A percentile compares a stretch with the other conserved stretches of the same genome.
Evolutionary conservation across 2,329 filamentous ascomycete species (phyloP).

Genomic region (Alternaria angustiovoidea): DNA sequence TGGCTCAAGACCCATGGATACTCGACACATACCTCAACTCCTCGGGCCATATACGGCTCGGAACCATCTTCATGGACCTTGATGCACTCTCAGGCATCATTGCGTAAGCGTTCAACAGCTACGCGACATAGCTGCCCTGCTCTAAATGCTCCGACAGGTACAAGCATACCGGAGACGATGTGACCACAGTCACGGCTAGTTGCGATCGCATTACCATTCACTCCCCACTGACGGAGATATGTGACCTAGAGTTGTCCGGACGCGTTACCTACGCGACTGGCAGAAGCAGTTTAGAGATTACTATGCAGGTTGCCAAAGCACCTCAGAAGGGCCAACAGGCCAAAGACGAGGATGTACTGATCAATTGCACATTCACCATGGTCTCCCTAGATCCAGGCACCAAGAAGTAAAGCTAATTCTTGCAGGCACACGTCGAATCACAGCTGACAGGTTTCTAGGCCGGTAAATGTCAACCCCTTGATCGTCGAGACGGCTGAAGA

Average conservation of each 20-base stretch:
- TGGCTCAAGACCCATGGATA: conserved; percentile 78
- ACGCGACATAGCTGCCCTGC: conserved; percentile 46
- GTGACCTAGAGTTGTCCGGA: conserved; percentile 76
- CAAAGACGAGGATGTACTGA: conserved; percentile 68
- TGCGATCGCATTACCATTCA: conserved; percentile 72
- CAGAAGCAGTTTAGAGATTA: conserved; percentile 76
- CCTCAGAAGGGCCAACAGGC: conserved; percentile 64
- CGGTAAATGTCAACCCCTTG: conserved; percentile 68
- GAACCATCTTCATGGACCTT: conserved; percentile 80
- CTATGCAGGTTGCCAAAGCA: conserved; percentile 75
- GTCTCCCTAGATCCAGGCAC: conserved; percentile 74
- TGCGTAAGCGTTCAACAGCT: conserved; percentile 66
- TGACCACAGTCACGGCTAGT: conserved; percentile 70
- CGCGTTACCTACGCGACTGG: conserved; percentile 76
- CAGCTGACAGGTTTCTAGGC: conserved; percentile 46
- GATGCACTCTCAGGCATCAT: conserved; percentile 80
- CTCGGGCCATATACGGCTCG: conserved; percentile 75
- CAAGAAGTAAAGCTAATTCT: conserved; percentile 65
- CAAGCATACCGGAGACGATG: conserved; percentile 72
- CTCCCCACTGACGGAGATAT: conserved; percentile 77
- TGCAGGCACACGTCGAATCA: not conserved
- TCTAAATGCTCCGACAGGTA: conserved; percentile 55
- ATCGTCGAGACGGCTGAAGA: conserved; percentile 71
- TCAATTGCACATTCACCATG: conserved; percentile 81
- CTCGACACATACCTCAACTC: conserved; percentile 81